Percentiles rank a stretch among this genome's conserved stretches.
Conservation (phyloP, 2,329 filamentous ascomycete species). For the Dothideomycetes sp. region DNA sequence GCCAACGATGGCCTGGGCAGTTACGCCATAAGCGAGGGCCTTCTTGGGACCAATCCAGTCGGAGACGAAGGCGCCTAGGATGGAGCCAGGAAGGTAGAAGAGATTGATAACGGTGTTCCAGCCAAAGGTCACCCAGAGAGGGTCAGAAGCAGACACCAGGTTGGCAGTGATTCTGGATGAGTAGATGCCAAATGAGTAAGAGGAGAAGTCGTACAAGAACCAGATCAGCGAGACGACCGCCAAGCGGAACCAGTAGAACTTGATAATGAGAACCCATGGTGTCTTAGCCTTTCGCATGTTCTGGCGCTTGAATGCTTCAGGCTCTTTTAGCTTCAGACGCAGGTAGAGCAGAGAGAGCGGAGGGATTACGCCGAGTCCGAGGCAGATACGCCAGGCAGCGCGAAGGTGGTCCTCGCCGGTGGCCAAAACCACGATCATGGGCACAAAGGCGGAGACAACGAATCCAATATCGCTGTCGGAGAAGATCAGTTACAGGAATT, state of each 20-base stretch:
- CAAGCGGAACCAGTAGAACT: slow-evolving; percentile 67
- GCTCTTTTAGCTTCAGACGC: slow-evolving; percentile 64
- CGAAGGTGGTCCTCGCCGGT: slow-evolving; percentile 51
- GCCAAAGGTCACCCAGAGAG: slow-evolving; percentile 69
- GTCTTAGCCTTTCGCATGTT: slow-evolving; percentile 50
- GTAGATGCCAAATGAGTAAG: slow-evolving; percentile 81
- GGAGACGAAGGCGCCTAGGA: slow-evolving; percentile 63
- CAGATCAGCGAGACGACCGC: slow-evolving; percentile 62
- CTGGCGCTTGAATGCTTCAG: slow-evolving; percentile 63
- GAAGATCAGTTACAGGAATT: not conserved
- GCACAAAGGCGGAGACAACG: slow-evolving; percentile 67
- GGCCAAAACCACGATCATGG: slow-evolving; percentile 50
- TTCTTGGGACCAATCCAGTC: slow-evolving; percentile 72
- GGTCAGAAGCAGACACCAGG: slow-evolving; percentile 45
- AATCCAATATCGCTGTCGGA: slow-evolving; percentile 77
- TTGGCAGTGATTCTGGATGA: slow-evolving; percentile 61
- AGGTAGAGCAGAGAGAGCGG: slow-evolving; percentile 60
- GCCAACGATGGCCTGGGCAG: slow-evolving; percentile 63
- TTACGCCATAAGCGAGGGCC: slow-evolving; percentile 60
- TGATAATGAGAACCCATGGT: slow-evolving; percentile 39
- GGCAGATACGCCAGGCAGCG: slow-evolving; percentile 69
- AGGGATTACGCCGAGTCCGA: slow-evolving; percentile 71
- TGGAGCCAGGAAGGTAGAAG: slow-evolving; percentile 78
- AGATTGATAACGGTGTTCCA: slow-evolving; percentile 84
- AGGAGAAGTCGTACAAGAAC: slow-evolving; percentile 73